Percentiles rank a stretch among this genome's conserved stretches.
Conservation (phyloP, 441 rosid species). For the Erodium moschatum region DNA sequence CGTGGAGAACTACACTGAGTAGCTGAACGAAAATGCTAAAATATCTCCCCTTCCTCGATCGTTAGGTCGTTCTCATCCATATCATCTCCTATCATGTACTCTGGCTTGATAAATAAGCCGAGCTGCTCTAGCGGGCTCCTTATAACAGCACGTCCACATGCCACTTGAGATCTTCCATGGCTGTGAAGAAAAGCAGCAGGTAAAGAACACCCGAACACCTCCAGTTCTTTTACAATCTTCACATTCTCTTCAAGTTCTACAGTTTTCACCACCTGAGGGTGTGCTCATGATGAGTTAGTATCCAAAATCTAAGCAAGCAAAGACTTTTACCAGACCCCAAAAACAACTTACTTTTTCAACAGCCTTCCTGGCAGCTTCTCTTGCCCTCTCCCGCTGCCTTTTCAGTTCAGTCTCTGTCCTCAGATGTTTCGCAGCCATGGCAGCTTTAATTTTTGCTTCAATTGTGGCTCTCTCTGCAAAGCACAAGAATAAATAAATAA, state of each 20-base stretch:
- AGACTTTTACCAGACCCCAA: neutral
- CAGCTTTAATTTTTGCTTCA: slow-evolving; percentile 60
- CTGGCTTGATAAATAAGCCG: slow-evolving; percentile 38
- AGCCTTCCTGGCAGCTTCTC: slow-evolving; percentile 60
- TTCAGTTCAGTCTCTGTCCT: slow-evolving; percentile 48
- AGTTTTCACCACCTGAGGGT: slow-evolving; percentile 49
- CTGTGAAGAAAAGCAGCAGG: slow-evolving; percentile 17
- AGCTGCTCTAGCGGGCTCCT: slow-evolving; percentile 33
- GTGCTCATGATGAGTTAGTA: neutral
- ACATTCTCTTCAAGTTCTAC: slow-evolving; percentile 47
- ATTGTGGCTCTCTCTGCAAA: slow-evolving; percentile 54
- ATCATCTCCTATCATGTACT: slow-evolving; percentile 27
- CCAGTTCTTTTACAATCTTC: slow-evolving; percentile 44
- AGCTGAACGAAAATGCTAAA: neutral
- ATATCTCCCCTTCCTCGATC: slow-evolving; percentile 43
- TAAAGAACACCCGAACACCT: slow-evolving; percentile 41
- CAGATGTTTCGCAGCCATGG: slow-evolving; percentile 45
- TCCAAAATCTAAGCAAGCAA: neutral
- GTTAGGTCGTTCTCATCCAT: slow-evolving; percentile 28
- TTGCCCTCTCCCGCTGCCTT: slow-evolving; percentile 45
- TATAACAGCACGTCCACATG: slow-evolving; percentile 18
- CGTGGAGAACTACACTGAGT: neutral
- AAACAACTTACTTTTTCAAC: slow-evolving; percentile 36
- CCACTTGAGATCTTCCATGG: slow-evolving; percentile 16
- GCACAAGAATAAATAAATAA: neutral